Evolutionary conservation across 352 stramenopile genomes (phyloP), one percentile per base, ranked within the genome.

Genomic region (Pythium dissotocum): DNA sequence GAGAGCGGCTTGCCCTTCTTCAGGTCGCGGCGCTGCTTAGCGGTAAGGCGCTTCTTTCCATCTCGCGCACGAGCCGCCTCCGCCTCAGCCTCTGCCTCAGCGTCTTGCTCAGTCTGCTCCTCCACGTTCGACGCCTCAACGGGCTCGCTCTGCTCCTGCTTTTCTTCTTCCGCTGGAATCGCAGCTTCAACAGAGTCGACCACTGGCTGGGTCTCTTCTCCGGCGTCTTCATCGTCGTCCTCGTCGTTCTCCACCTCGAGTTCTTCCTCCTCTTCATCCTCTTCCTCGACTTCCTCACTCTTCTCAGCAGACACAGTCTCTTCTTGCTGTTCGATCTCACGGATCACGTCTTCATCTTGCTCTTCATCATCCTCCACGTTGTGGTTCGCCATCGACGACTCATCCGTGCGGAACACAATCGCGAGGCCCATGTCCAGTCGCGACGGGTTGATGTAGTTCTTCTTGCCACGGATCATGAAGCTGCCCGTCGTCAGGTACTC

Each of bases 391-490:
- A 95, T 66, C n/a, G 75, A 91, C 60, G 85, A 87, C 58, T 97
- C 89, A 49, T 97, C 93, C 24, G 98, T 72, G 24, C 89, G 90
- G 75, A 98, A 98, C 6, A 98, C 72, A 46, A 98, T 85, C 3
- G 80, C 91, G 33, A 98, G 82, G 0, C 93, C 91, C 83, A 98
- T 95, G 67, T 98, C 94, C 51, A 98, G 73, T 14, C 88, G 74
- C 24, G 83, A 91, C 24, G 91, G 87, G 36, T 89, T 90, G 24
- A 98, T 91, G 69, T 91, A 98, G 77, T 98, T 98, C 76, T 98
- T 98, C 77, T 97, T 97, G 61, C 94, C 94, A 2, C 92, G 86
- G 33, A 98, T 92, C 96, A 99, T 99, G 75, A 99, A 99, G 40
- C 85, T 97, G 40, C 97, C 97, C 0, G 98, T 98, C 9, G 90